phyloP scores from a whole-genome alignment of 2,329 filamentous ascomycete genomes.

The Paracoccidioides lutzii region DNA sequence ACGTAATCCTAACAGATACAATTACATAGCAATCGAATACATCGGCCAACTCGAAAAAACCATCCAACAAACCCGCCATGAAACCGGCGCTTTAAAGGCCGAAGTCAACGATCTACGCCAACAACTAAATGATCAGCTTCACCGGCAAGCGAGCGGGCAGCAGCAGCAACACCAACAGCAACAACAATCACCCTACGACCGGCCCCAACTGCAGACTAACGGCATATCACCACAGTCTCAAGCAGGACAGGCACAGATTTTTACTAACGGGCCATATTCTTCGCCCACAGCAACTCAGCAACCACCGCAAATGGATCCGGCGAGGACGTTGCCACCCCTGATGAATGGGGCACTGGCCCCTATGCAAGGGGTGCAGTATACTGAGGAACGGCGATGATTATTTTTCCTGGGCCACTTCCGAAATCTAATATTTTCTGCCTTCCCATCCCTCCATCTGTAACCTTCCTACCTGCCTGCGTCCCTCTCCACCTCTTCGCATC shows the following conservation, averaged over 20 bases:
- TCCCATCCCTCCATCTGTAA: background rate
- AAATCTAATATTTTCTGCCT: background rate
- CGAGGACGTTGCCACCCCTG: slow-evolving; percentile 35
- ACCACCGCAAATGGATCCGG: slow-evolving; percentile 25
- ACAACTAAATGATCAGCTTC: slow-evolving; percentile 12
- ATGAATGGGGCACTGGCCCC: slow-evolving; percentile 32
- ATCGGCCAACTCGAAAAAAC: slow-evolving; percentile 33
- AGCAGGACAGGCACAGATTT: slow-evolving; percentile 16
- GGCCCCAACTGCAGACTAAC: slow-evolving; percentile 25
- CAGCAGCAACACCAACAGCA: slow-evolving; percentile 15
- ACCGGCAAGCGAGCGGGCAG: slow-evolving; percentile 23
- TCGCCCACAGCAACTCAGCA: slow-evolving; percentile 15
- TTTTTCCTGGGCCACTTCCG: background rate
- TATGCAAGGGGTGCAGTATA: slow-evolving; percentile 41
- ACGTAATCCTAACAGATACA: slow-evolving; percentile 21
- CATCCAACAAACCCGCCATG: slow-evolving; percentile 25
- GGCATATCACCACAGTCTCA: slow-evolving; percentile 13
- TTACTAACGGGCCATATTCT: slow-evolving; percentile 11
- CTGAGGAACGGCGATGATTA: slow-evolving; percentile 33
- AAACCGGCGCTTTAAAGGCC: slow-evolving; percentile 24
- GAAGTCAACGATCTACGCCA: slow-evolving; percentile 17
- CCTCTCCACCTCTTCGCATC: no score
- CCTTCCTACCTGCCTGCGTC: no score
- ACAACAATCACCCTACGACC: slow-evolving; percentile 21
- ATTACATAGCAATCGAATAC: slow-evolving; percentile 34